These are phyloP conservation scores for Vigna unguiculata DNA, from an alignment of 306 rosid species.

Conservation along the genomic window DNA sequence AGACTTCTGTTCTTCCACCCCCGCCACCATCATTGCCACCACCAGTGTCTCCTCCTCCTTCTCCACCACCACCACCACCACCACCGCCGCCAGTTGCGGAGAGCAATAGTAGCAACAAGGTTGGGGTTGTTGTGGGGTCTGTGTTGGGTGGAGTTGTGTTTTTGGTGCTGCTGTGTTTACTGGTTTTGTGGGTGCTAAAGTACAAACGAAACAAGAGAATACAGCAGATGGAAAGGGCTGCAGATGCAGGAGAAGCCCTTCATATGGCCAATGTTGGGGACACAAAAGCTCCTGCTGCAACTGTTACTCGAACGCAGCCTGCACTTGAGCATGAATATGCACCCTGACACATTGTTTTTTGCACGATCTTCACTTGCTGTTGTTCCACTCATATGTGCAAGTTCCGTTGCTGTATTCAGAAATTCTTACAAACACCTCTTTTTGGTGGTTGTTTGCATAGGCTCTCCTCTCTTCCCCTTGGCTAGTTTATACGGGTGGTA, in stretches of 20 bases:
- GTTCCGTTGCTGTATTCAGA: constrained; percentile 48
- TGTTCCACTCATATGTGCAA: constrained; percentile 44
- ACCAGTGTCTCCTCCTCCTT: constrained; percentile 44
- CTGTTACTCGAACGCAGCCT: constrained; percentile 79
- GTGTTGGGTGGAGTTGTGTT: constrained; percentile 72
- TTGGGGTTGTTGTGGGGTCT: constrained; percentile 73
- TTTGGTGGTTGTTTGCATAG: constrained; percentile 54
- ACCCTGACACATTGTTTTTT: constrained; percentile 49
- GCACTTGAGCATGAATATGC: constrained; percentile 78
- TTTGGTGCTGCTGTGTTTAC: constrained; percentile 50
- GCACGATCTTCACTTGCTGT: constrained; percentile 22
- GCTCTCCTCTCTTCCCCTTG: constrained; percentile 51
- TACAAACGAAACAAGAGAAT: constrained; percentile 58
- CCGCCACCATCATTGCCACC: neutral
- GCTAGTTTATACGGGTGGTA: constrained; percentile 57
- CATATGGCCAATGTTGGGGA: constrained; percentile 69
- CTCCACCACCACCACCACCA: neutral
- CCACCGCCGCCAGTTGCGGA: constrained; percentile 23
- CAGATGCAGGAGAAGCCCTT: constrained; percentile 82
- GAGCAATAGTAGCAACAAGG: constrained; percentile 51
- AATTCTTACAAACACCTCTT: constrained; percentile 51
- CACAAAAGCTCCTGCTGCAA: constrained; percentile 80
- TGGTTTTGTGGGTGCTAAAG: constrained; percentile 60
- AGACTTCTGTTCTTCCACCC: constrained; percentile 49
- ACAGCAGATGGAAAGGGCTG: constrained; percentile 77